Conservation (phyloP, 2,329 filamentous ascomycete species). For the Botrytis fabae region DNA sequence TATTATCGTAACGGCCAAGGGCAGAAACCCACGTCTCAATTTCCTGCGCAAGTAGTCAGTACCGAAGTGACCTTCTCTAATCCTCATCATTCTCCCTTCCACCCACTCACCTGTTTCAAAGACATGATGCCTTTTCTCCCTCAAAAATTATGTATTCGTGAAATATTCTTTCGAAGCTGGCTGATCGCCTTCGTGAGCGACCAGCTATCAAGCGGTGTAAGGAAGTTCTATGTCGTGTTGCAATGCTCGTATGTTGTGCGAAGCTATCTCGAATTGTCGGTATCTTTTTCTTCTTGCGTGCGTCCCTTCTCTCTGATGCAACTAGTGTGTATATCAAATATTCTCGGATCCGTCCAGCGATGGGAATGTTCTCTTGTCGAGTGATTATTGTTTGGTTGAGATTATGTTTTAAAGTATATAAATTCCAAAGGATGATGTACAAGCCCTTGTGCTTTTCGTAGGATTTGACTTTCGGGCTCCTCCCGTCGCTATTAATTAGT, state of each 20-base stretch:
- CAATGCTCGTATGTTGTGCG: conserved; percentile 18
- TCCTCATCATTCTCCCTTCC: not conserved
- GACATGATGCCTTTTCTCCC: conserved; percentile 41
- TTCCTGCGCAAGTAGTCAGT: conserved; percentile 56
- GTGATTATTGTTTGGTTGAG: not conserved
- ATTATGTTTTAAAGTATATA: conserved; percentile 21
- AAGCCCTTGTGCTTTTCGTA: not conserved
- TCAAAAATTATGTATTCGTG: conserved; percentile 22
- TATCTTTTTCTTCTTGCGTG: conserved; percentile 3
- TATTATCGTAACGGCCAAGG: conserved; percentile 90
- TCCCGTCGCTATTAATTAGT: conserved; percentile 23
- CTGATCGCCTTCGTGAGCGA: conserved; percentile 31
- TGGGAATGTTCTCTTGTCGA: conserved; percentile 15
- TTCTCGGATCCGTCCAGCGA: conserved; percentile 22
- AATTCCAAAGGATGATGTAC: not conserved
- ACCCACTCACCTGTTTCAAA: conserved; percentile 45
- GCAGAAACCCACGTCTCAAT: conserved; percentile 98
- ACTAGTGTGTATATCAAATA: conserved; percentile 16
- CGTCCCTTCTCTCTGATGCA: conserved; percentile 13
- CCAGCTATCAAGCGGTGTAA: conserved; percentile 28
- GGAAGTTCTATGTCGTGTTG: conserved; percentile 17
- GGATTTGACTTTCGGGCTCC: conserved; percentile 1
- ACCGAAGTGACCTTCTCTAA: not conserved
- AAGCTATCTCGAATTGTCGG: conserved; percentile 19
- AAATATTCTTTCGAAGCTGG: conserved; percentile 22